Conservation (phyloP, 2,329 filamentous ascomycete species). For the Paecilomyces sp. region DNA sequence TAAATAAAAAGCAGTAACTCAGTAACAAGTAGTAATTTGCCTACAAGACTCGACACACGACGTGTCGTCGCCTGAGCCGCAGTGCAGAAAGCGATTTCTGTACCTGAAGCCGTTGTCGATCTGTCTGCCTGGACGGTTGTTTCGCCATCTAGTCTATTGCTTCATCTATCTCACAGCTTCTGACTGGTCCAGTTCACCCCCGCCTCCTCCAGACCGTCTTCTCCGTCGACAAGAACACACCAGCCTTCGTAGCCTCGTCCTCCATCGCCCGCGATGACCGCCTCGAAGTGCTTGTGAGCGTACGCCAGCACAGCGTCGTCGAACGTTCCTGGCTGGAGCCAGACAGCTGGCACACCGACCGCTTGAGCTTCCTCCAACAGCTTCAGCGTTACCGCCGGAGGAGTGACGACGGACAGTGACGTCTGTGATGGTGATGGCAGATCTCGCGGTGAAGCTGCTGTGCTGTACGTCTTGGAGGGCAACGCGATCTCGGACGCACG, state of each 20-base stretch:
- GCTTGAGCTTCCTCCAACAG: conserved; percentile 71
- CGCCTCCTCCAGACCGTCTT: conserved; percentile 49
- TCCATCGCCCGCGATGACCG: conserved; percentile 60
- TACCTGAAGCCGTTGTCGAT: conserved; percentile 1
- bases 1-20: background rate
- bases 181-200: conserved; percentile 45
- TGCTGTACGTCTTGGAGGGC: conserved; percentile 50
- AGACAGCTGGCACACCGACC: conserved; percentile 67
- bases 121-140: conserved; percentile 3
- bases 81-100: background rate
- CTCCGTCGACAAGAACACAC: conserved; percentile 83
- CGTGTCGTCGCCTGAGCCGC: background rate
- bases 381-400: conserved; percentile 66
- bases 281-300: conserved; percentile 62
- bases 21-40: background rate
- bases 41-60: background rate
- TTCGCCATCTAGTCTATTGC: background rate
- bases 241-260: conserved; percentile 66
- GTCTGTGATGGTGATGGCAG: conserved; percentile 63
- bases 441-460: conserved; percentile 57
- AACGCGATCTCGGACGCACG: conserved; percentile 58
- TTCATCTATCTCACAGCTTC: conserved; percentile 24
- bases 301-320: conserved; percentile 67
- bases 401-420: conserved; percentile 79
- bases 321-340: conserved; percentile 87